Evolutionary conservation across 2,329 filamentous ascomycete genomes (phyloP), one percentile per base, ranked within the genome.

Genomic region (Colletotrichum musae): DNA sequence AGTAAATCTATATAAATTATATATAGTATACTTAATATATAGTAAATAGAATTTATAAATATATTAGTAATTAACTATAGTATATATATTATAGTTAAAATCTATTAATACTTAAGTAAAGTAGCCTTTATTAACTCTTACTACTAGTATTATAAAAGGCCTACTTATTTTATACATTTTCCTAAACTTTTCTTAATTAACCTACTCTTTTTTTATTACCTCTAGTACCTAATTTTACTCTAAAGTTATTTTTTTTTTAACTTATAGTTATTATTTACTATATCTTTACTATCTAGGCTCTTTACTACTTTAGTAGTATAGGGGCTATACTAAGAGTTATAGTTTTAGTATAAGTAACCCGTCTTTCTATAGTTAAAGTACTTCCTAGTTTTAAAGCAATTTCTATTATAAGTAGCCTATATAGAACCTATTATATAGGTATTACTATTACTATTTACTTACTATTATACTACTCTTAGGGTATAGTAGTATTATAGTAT

Each of bases 11-110:
- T 58, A 54, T 71, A 45, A 61, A 58, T 9, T 39, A 3, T 4
- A 4, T 9, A 13, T 7, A 39, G 21, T 58, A 59, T 59, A 59
- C 71, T 24, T 47, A 54, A 51, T 71, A 62, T 57, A 21, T 45
- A 39, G 41, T 52, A 61, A 48, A 52, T 53, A 64, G 53, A 43
- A 45, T 16, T 62, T 45, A 15, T 59, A 52, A 56, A 21, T 62
- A 66, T 26, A 64, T 43, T 41, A 61, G 50, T 48, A 57, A 63
- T 45, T 65, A 62, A 18, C 39, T 57, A 28, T 69, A 68, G 36
- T 39, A 39, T 39, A 39, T 9, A 39, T 39, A 28, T 45, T 26
- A 39, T 39, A 3, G 5, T 4, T 39, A 39, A 4, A 39, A 39
- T 39, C 5, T 9, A 39, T 39, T 9, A 39, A 13, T 39, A 39